Conservation (phyloP, 2,329 filamentous ascomycete species). For the Pseudogymnoascus sp. region DNA sequence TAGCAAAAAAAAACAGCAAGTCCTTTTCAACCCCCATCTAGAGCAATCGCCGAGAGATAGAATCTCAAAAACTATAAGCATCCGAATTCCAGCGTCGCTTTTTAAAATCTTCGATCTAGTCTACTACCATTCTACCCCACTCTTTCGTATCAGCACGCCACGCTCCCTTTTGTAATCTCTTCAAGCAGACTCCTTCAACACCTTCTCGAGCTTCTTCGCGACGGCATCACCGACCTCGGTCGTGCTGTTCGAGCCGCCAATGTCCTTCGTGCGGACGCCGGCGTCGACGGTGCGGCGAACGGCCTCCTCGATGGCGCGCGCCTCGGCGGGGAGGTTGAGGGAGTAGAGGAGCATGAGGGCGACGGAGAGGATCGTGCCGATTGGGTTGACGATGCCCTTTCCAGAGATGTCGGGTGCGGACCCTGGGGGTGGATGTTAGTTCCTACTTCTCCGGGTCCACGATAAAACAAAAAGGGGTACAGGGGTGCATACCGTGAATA, state of each 20-base stretch:
- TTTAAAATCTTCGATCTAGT: not conserved
- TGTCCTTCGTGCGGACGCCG: conserved; percentile 74
- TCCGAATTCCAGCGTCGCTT: conserved; percentile 7
- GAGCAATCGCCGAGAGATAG: not conserved
- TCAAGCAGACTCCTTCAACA: conserved; percentile 39
- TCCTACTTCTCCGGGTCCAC: not conserved
- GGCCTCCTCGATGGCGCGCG: conserved; percentile 72
- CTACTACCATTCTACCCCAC: conserved; percentile 12
- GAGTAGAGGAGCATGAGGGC: conserved; percentile 97
- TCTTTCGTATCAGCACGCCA: not conserved
- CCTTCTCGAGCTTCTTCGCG: conserved; percentile 63
- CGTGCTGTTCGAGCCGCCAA: conserved; percentile 71
- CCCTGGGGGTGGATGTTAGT: conserved; percentile 39
- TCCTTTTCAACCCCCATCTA: not conserved
- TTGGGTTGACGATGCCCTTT: conserved; percentile 83
- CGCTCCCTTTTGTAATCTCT: not conserved
- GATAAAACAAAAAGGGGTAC: not conserved
- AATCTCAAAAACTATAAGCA: not conserved
- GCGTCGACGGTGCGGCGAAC: conserved; percentile 74
- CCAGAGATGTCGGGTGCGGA: conserved; percentile 92
- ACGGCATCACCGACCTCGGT: conserved; percentile 78
- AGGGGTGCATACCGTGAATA: conserved; percentile 66
- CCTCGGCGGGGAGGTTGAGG: conserved; percentile 69
- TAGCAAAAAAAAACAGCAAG: not conserved
- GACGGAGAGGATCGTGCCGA: conserved; percentile 84